Percentiles rank a stretch among this genome's conserved stretches.
Conservation (phyloP, 202 grass and related monocot genomes). For the Panicum hallii region DNA sequence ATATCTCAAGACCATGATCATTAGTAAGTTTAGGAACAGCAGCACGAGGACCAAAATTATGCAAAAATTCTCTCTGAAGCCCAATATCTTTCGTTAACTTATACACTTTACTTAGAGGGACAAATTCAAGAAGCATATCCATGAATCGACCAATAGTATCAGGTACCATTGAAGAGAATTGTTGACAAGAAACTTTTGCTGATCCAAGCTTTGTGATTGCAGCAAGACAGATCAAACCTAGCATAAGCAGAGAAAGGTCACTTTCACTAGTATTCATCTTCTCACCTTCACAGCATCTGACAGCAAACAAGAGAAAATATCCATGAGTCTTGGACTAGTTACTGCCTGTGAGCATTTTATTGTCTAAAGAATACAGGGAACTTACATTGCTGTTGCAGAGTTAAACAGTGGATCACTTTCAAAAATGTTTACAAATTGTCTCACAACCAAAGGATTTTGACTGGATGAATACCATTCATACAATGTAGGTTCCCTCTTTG, state of each 20-base stretch:
- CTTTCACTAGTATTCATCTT: constrained; percentile 58
- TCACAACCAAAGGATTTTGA: constrained; percentile 83
- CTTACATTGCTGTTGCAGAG: constrained; percentile 79
- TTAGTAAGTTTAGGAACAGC: constrained; percentile 67
- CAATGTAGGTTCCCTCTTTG: constrained; percentile 64
- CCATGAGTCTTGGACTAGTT: constrained; percentile 26
- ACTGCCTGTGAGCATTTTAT: constrained; percentile 25
- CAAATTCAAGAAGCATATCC: constrained; percentile 95
- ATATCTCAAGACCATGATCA: constrained; percentile 71
- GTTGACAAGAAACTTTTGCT: constrained; percentile 91
- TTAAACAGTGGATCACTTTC: constrained; percentile 81
- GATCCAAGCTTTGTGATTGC: constrained; percentile 94
- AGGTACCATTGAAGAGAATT: constrained; percentile 82
- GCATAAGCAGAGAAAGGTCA: constrained; percentile 87
- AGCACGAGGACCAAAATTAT: constrained; percentile 89
- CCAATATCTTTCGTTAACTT: constrained; percentile 84
- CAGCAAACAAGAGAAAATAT: constrained; percentile 33
- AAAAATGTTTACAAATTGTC: constrained; percentile 87
- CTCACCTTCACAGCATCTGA: constrained; percentile 73
- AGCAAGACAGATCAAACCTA: constrained; percentile 91
- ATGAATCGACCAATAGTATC: constrained; percentile 89
- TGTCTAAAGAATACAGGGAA: constrained; percentile 31
- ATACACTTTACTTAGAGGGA: constrained; percentile 84
- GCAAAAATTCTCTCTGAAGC: constrained; percentile 87
- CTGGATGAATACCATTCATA: constrained; percentile 90